Conservation (phyloP, 139 green algal genomes). For the Coccomyxa sp. region DNA sequence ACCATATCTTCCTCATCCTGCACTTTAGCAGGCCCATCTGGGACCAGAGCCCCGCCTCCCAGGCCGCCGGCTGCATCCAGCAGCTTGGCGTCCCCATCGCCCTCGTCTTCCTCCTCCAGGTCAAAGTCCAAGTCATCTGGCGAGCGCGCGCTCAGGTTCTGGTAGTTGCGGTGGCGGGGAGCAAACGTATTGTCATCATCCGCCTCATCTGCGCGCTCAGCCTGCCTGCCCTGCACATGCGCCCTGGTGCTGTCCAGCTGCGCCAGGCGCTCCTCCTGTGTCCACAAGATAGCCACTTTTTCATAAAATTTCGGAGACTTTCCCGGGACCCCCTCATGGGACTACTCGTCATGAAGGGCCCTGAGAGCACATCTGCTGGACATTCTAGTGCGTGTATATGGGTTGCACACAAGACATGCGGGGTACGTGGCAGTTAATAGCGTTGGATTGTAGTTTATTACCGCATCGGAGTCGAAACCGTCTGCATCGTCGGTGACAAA, state of each 20-base stretch:
- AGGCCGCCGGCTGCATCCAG: not conserved
- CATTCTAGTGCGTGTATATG: not conserved
- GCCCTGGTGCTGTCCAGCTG: not conserved
- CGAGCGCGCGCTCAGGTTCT: not conserved
- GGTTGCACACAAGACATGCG: not conserved
- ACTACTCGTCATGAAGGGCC: not conserved
- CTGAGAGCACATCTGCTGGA: not conserved
- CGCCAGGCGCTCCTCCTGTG: too few relatives aligned
- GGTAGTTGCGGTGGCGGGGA: not conserved
- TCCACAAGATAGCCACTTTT: too few relatives aligned
- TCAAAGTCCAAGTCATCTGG: not conserved
- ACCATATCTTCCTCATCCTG: not conserved
- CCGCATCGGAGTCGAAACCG: not conserved
- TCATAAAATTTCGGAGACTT: too few relatives aligned
- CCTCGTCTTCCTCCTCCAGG: too few relatives aligned
- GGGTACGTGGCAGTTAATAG: not conserved
- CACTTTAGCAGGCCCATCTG: not conserved
- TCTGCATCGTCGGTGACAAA: not conserved
- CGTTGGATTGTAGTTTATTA: not conserved
- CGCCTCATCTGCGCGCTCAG: not conserved
- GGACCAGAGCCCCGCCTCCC: not conserved
- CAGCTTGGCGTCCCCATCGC: too few relatives aligned
- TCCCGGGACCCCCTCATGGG: not conserved
- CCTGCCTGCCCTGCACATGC: not conserved
- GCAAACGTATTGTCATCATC: too few relatives aligned